Base-by-base conservation (phyloP, 139 green algal species). In the Chlamydomonas urium region DNA sequence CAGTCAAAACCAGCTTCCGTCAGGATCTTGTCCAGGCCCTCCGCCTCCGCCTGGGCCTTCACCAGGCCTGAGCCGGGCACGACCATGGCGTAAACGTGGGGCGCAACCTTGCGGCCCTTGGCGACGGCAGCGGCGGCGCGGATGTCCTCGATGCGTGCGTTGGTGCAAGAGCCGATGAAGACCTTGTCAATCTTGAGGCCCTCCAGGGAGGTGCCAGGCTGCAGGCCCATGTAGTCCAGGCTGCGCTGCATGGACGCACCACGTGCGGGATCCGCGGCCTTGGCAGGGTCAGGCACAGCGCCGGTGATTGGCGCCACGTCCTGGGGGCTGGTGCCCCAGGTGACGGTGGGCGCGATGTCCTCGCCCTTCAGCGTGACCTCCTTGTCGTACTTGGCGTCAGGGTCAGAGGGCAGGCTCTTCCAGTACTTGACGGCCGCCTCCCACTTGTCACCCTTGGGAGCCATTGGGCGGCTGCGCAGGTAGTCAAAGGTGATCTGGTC, bases 151-250 rank as follows among this genome's bases (percentile, higher is more conserved):
- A 86, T 82, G 17, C 79, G 48, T 17, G 62, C 71, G 38, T 86
- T 86, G 37, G 79, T 86, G 61, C 79, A 86, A 3, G 72, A 80
- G 26, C 79, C 79, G 28, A 86, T 81, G 63, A 86, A 86, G 5
- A 86, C 79, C 65, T 79, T 81, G 67, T 86, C 75, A 6, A 86
- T 53, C 48, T 63, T 56, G 28, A 84, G 53, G 63, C 63, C 63
- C 63, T 71, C 63, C 21, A 71, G 63, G 19, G 73, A 65, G n/a
- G 61, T 75, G 23, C 60, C 56, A 36, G 79, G 60, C 3, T 45
- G 65, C 2, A 86, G 72, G 32, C 79, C 79, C 79, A 86, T 86
- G 72, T 86, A 86, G n/a, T 72, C 38, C 3, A 86, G 63, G 4
- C 73, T 68, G 24, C 79, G 69, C 48, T 79, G 62, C 60, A 85